Base-by-base conservation (phyloP, 441 rosid genomes). In the Capsella rubella region DNA sequence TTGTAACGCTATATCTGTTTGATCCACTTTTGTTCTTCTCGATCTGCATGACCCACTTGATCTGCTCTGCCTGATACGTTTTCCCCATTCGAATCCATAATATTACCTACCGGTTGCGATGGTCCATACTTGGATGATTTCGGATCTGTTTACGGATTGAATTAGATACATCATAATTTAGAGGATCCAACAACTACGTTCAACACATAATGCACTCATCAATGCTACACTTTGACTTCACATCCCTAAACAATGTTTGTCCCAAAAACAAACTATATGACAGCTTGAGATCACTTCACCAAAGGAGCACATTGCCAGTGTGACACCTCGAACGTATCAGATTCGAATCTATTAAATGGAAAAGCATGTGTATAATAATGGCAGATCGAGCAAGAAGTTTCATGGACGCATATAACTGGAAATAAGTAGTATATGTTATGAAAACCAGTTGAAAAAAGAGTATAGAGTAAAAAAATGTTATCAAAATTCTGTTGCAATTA, bases 211-310 rank as follows among this genome's bases (percentile, higher is more conserved):
- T 47, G 51, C 11, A 47, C 27, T 16, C 11, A 47, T 47, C 43
- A 57, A 37, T 57, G 35, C 28, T 57, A 34, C 18, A 57, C 8
- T 16, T 57, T 15, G 51, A 46, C 25, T 47, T 47, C 25, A 57
- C 28, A 35, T 57, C 11, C 18, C 43, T 57, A 27, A 10, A 21
- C 25, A 21, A 21, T 21, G 25, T 21, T 21, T 57, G 6, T 16
- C 28, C n/a, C 0, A 2, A 40, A 42, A 27, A n/a, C 5, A 2
- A 45, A 15, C 4, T 31, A 16, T 5, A 63, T 63, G 28, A 47
- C 68, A 64, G 42, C 29, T 64, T 31, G 54, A 46, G 35, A 32
- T 32, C 55, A 47, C 29, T 64, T 64, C 68, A 47, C 68, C 43
- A 46, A 21, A 46, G 3, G 31, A 31, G 42, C 16, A 15, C 42